Base-by-base conservation (phyloP, 306 rosid species). In the Senna siamea region DNA sequence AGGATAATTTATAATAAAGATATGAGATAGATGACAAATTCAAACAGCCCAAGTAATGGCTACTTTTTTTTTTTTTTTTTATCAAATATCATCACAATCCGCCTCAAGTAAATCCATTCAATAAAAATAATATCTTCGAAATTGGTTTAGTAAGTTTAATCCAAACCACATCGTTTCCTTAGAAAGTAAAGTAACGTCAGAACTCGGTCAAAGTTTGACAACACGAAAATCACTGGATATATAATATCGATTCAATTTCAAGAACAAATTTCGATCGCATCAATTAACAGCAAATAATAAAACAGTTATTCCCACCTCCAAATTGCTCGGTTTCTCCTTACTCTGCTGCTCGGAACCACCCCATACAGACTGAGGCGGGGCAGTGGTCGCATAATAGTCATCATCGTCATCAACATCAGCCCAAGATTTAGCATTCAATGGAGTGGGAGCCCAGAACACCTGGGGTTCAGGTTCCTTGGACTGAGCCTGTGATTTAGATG, bases 361-460 rank as follows among this genome's bases (percentile, higher is more conserved):
- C 96, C 93, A 89, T 7, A 81, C 79, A n/a, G 91, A 59, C 69
- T 81, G 90, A 32, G 94, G 94, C 59, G 95, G 95, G n/a, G 92
- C 88, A 0, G 93, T 79, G 62, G 97, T 85, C 61, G 90, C 89
- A 15, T 74, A 92, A 52, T 89, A 94, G 65, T 92, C 98, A 2
- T 94, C 98, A 1, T 93, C 98, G 15, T 93, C 97, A 7, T 94
- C 99, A 0, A 94, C 95, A 70, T 94, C 99, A 6, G 97, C 99
- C 99, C 99, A 94, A 0, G 92, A 82, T n/a, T 74, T 87, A 0
- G 89, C 75, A 55, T 82, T 90, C 79, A 94, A 77, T 0, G 96
- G 95, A 0, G 95, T 87, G 0, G 95, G 93, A 4, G 93, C 86
- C 98, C 97, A 94, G 55, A 84, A 84, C 17, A 85, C 83, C 76